Evolutionary conservation across 2,329 filamentous ascomycete species (phyloP).

Genomic region (Botryotinia narcissicola): DNA sequence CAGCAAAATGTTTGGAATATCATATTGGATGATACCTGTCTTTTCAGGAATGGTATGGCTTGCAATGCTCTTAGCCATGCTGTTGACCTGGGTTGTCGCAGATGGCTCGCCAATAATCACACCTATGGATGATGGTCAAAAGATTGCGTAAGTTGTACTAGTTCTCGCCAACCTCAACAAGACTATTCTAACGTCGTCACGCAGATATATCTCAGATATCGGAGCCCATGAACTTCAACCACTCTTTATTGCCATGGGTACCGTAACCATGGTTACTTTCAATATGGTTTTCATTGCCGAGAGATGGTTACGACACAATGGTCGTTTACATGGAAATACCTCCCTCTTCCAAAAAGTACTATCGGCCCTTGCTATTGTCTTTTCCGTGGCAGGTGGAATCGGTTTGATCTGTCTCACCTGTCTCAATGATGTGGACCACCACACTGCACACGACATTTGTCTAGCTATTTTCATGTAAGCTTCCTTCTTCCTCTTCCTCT

Average conservation of each 20-base stretch:
- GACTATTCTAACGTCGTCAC: constrained; percentile 44
- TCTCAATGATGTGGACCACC: constrained; percentile 72
- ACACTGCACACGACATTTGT: constrained; percentile 67
- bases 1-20: constrained; percentile 17
- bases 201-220: constrained; percentile 64
- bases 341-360: constrained; percentile 61
- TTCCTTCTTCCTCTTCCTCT: too few species aligned
- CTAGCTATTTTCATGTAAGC: constrained; percentile 63
- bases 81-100: constrained; percentile 56
- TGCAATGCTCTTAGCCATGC: constrained; percentile 27
- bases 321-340: constrained; percentile 72
- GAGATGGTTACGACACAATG: constrained; percentile 78
- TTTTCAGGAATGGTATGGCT: constrained; percentile 31
- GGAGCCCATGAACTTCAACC: constrained; percentile 63
- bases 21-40: constrained; percentile 25
- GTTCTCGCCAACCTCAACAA: constrained; percentile 16
- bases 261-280: constrained; percentile 71
- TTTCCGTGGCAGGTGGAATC: constrained; percentile 69
- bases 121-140: constrained; percentile 57
- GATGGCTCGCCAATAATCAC: constrained; percentile 50
- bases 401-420: constrained; percentile 79
- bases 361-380: constrained; percentile 58
- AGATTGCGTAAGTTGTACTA: constrained; percentile 45
- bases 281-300: constrained; percentile 76
- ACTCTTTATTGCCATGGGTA: constrained; percentile 70